A percentile compares a stretch with the other conserved stretches of the same genome.
These are phyloP conservation scores for Catenaria anguillulae DNA, from an alignment of 371 early-diverging fungal genomes.

Conservation along the genomic window DNA sequence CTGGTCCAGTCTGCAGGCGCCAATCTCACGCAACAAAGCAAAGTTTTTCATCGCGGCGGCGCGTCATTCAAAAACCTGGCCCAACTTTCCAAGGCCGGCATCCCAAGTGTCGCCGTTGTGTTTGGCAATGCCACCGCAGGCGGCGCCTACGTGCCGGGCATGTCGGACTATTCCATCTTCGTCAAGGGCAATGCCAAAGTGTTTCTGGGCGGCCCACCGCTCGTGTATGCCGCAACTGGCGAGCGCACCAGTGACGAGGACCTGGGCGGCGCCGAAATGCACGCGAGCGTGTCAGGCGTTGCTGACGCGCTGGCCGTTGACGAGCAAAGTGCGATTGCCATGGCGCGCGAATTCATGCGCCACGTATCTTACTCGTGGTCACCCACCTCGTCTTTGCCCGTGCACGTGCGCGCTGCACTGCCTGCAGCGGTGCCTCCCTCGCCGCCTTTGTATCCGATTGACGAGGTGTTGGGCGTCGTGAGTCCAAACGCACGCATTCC, in stretches of 20 bases:
- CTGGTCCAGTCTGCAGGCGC: conserved; percentile 34
- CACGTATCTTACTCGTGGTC: background rate
- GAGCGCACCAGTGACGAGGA: conserved; percentile 54
- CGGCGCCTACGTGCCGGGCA: conserved; percentile 56
- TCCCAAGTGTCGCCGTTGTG: conserved; percentile 52
- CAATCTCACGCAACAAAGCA: conserved; percentile 52
- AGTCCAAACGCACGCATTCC: conserved; percentile 49
- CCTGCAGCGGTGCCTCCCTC: background rate
- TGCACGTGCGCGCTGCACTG: too few relatives aligned
- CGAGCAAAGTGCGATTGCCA: conserved; percentile 45
- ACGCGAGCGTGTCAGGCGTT: conserved; percentile 31
- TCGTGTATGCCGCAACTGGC: conserved; percentile 63
- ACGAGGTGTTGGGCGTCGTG: conserved; percentile 48
- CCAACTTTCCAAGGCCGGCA: conserved; percentile 43
- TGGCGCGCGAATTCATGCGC: conserved; percentile 45
- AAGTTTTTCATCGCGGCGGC: conserved; percentile 58
- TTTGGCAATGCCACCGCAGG: conserved; percentile 68
- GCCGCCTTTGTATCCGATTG: conserved; percentile 10
- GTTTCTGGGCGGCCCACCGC: conserved; percentile 56
- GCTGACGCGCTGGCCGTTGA: conserved; percentile 49
- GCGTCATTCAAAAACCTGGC: conserved; percentile 50
- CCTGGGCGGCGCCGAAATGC: conserved; percentile 63
- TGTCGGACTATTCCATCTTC: conserved; percentile 61
- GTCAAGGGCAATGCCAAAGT: conserved; percentile 56
- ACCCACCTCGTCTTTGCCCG: background rate